These are phyloP conservation scores for Aspergillus luchuensis DNA, from an alignment of 2,329 filamentous ascomycete species.

Conservation along the genomic window DNA sequence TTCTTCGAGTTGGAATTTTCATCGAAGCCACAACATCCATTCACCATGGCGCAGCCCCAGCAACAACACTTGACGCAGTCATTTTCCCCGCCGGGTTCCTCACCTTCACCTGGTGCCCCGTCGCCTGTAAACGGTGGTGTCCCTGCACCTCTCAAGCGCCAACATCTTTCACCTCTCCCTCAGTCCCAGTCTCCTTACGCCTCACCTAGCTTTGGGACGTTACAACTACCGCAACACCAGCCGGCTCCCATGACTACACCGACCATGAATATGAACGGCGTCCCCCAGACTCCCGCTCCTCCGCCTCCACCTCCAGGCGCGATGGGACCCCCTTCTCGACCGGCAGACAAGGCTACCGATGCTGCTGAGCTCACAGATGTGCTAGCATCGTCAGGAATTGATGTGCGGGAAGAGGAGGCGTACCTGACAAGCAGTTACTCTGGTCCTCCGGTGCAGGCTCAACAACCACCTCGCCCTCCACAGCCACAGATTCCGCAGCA, in stretches of 20 bases:
- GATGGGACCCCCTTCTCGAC: conserved; percentile 66
- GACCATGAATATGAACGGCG: conserved; percentile 51
- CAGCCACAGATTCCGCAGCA: conserved; percentile 45
- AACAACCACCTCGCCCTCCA: conserved; percentile 35
- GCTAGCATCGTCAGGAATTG: conserved; percentile 79
- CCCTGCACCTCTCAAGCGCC: conserved; percentile 73
- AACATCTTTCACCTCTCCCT: conserved; percentile 68
- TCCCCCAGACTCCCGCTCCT: conserved; percentile 51
- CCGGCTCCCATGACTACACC: conserved; percentile 35
- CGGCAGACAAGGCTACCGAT: conserved; percentile 56
- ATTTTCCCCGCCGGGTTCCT: conserved; percentile 65
- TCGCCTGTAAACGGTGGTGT: conserved; percentile 54
- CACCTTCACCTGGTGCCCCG: conserved; percentile 62
- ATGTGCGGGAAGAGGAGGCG: conserved; percentile 83
- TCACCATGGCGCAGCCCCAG: conserved; percentile 61
- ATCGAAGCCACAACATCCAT: conserved; percentile 3
- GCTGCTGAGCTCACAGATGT: conserved; percentile 78
- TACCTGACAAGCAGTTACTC: conserved; percentile 64
- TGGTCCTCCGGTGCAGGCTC: conserved; percentile 43
- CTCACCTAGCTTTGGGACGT: conserved; percentile 59
- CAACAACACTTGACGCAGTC: conserved; percentile 51
- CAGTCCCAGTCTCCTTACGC: conserved; percentile 64
- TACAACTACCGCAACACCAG: conserved; percentile 47
- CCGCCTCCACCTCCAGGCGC: conserved; percentile 47
- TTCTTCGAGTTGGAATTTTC: conserved; percentile 9